Base-by-base conservation (phyloP, 208 protist species). In the Wallacemonas sp. region DNA sequence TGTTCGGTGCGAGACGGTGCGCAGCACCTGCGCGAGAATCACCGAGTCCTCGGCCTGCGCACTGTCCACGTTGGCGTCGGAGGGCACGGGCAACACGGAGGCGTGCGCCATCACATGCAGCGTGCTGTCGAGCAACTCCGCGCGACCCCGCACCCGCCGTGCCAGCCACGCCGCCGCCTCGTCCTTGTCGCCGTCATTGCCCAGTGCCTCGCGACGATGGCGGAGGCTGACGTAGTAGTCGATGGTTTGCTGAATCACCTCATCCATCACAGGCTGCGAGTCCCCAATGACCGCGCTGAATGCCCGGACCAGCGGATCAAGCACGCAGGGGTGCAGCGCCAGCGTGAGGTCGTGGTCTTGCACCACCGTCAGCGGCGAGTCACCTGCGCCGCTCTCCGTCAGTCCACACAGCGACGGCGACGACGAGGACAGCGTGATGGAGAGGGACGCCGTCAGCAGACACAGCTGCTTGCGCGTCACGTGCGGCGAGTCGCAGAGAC, bases 391-490 rank as follows among this genome's bases (percentile, higher is more conserved):
- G 55, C 20, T 57, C 29, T 12, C 7, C 7, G 16, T n/a, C 10
- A 26, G 7, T 11, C 50, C 16, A 57, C 50, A 57, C 12, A 18
- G 31, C 29, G 25, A 16, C 16, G 31, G 50, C 36, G 36, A 41
- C 36, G 36, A 41, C 44, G 44, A 25, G 11, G 44, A 7, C 10
- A 59, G 52, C 4, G 52, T 59, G 16, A 29, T 59, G 29, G 63
- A 70, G 31, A 77, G 32, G 4, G 59, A 45, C 11, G 78, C 70
- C 1, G 66, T 54, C 7, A 66, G 65, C 28, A 84, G 63, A 41
- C 70, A 72, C 54, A 84, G 66, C 54, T 80, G 74, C 67, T 78
- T 76, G 14, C 32, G 48, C 42, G 78, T 68, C 20, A 59, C 48
- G n/a, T 61, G 63, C 3, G 63, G 67, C 0, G 67, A 10, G 28